These are phyloP conservation scores for Scedosporium minutisporum DNA, from an alignment of 2,329 filamentous ascomycete genomes.

Conservation along the genomic window DNA sequence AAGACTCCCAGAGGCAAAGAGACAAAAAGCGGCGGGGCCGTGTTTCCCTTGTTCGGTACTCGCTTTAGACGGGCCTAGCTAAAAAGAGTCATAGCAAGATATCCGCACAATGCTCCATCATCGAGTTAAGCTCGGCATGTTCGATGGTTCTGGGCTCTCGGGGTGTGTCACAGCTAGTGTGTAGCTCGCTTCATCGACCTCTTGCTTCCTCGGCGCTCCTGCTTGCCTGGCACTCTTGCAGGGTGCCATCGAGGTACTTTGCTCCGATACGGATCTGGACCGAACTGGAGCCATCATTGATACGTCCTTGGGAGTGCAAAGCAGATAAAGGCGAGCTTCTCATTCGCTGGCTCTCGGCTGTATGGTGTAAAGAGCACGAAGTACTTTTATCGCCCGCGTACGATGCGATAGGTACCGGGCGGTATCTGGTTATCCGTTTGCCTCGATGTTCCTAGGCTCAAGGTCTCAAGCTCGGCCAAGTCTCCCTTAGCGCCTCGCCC, in stretches of 20 bases:
- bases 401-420: background rate
- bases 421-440: background rate
- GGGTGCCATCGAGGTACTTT: slow-evolving; percentile 1
- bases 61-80: background rate
- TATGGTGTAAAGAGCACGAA: background rate
- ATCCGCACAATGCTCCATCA: background rate
- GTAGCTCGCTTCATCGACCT: background rate
- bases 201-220: background rate
- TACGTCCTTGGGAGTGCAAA: background rate
- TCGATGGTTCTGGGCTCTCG: background rate
- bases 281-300: background rate
- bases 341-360: background rate
- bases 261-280: background rate
- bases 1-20: background rate
- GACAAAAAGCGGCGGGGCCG: background rate
- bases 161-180: background rate
- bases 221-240: background rate
- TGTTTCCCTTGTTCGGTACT: background rate
- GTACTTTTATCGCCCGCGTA: background rate
- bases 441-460: background rate
- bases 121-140: background rate
- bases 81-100: background rate
- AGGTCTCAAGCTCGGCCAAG: background rate
- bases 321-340: background rate
- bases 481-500: background rate